phyloP scores from a whole-genome alignment of 78 protist genomes.

The Isochrysis galbana region DNA sequence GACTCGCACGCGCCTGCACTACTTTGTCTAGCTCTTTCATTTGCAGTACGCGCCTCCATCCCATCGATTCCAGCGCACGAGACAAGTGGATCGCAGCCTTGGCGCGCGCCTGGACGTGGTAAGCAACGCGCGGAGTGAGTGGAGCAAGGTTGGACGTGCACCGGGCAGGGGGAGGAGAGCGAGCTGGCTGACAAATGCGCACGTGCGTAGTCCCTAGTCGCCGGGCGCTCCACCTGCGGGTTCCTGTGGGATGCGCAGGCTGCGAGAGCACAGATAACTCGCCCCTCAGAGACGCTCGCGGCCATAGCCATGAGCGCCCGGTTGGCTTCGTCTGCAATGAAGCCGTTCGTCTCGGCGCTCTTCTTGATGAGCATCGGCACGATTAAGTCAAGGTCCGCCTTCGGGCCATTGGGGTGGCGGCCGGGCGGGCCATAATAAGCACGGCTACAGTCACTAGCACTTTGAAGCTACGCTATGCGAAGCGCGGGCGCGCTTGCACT shows the following conservation, averaged over 20 bases:
- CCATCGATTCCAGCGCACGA: not conserved
- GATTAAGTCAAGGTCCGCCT: not conserved
- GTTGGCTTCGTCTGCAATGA: slow-evolving; percentile 1
- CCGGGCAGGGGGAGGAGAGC: no score
- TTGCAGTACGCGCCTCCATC: not conserved
- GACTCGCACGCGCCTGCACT: no score
- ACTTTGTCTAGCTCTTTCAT: not conserved
- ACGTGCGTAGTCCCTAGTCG: no score
- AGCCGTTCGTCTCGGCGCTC: not conserved
- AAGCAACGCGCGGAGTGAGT: no score
- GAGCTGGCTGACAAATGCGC: no score
- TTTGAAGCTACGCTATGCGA: no score
- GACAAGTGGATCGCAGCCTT: not conserved
- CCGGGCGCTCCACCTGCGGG: no score
- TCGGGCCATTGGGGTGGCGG: no score
- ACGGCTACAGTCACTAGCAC: no score
- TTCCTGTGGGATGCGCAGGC: not conserved
- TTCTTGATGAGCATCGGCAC: slow-evolving; percentile 24
- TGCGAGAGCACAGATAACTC: not conserved
- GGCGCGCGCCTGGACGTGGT: not conserved
- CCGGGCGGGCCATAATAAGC: no score
- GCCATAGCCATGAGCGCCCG: not conserved
- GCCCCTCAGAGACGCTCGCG: not conserved
- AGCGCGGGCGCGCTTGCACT: no score
- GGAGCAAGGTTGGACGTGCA: no score